Conservation (phyloP, 2,329 filamentous ascomycete genomes). For the Colletotrichum truncatum region DNA sequence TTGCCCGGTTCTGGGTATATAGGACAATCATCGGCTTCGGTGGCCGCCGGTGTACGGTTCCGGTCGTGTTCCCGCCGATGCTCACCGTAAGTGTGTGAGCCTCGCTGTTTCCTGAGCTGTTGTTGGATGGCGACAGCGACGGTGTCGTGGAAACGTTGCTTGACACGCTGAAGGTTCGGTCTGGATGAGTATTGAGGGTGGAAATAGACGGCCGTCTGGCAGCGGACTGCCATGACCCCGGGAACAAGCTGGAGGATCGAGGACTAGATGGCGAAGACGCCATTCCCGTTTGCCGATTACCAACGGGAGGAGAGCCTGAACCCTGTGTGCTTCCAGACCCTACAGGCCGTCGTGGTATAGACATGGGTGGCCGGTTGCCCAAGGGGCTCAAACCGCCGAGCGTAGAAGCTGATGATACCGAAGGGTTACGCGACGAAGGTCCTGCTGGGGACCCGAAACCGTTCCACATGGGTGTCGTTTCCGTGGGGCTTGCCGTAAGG, state of each 20-base stretch:
- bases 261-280: not conserved
- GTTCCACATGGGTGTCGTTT: conserved; percentile 17
- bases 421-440: conserved; percentile 33
- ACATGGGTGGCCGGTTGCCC: conserved; percentile 10
- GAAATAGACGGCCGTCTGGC: conserved; percentile 22
- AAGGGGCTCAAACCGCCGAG: not conserved
- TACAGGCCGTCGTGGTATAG: conserved; percentile 23
- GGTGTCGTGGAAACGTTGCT: conserved; percentile 22
- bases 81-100: conserved; percentile 29
- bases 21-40: conserved; percentile 45
- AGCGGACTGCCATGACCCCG: not conserved
- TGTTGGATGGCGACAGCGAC: conserved; percentile 20
- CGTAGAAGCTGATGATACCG: not conserved
- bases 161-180: conserved; percentile 31
- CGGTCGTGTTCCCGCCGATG: conserved; percentile 37
- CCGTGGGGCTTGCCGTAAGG: conserved; percentile 10
- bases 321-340: conserved; percentile 11
- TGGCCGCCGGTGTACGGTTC: conserved; percentile 40
- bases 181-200: conserved; percentile 19
- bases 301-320: not conserved
- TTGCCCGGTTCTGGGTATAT: conserved; percentile 38
- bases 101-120: conserved; percentile 27
- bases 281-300: not conserved
- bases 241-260: not conserved
- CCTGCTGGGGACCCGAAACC: not conserved